phyloP scores from a whole-genome alignment of 345 rosid genomes.

The Excoecaria cochinchinensis region DNA sequence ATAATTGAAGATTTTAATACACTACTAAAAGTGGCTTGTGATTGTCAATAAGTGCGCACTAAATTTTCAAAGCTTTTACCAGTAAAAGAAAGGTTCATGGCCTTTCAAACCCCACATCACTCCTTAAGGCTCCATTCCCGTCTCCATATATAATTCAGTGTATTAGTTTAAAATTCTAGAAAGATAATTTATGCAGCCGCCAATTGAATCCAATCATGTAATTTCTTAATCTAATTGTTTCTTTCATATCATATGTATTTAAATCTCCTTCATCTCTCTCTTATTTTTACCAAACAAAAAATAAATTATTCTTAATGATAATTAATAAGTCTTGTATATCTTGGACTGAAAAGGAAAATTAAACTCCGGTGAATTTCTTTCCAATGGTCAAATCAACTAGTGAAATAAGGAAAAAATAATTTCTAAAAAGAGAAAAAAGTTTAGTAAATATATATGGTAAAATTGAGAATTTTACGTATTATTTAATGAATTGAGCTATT shows the following conservation, averaged over 20 bases:
- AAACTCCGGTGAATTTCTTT: too few relatives aligned
- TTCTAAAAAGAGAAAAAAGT: too few relatives aligned
- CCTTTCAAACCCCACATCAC: conserved; percentile 31
- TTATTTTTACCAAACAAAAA: too few relatives aligned
- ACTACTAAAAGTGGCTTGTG: conserved; percentile 24
- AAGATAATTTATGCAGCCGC: not conserved
- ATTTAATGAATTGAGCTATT: too few relatives aligned
- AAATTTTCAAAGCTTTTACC: conserved; percentile 26
- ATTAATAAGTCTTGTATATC: too few relatives aligned
- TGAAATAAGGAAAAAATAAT: too few relatives aligned
- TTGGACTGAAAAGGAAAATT: too few relatives aligned
- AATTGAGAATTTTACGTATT: too few relatives aligned
- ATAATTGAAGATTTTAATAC: conserved; percentile 16
- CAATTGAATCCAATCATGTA: not conserved
- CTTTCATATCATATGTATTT: not conserved
- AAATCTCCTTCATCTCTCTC: not conserved
- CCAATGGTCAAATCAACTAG: too few relatives aligned
- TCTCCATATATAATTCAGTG: not conserved
- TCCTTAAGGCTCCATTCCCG: conserved; percentile 1
- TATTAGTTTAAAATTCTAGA: not conserved
- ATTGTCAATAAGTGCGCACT: conserved; percentile 38
- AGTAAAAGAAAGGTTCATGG: conserved; percentile 39
- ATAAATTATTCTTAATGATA: too few relatives aligned
- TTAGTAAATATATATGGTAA: too few relatives aligned
- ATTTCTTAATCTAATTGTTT: not conserved